phyloP scores from a whole-genome alignment of 83 land plant genomes.

The Diphasiastrum complanatum region DNA sequence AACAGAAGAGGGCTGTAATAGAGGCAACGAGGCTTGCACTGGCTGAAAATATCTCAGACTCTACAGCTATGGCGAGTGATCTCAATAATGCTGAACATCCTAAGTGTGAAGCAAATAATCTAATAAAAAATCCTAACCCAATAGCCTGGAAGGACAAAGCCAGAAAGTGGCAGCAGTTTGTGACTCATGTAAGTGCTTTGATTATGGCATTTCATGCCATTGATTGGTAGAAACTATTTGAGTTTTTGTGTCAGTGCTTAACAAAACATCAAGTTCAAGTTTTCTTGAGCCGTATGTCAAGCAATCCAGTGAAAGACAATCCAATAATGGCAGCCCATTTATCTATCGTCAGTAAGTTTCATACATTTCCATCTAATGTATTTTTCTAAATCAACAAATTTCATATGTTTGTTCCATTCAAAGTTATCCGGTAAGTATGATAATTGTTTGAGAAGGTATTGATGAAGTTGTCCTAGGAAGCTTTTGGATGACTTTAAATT shows the following conservation, averaged over 20 bases:
- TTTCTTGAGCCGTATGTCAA: too few relatives aligned
- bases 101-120: conserved; percentile 13
- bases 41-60: conserved; percentile 7
- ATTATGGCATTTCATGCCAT: background rate
- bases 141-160: conserved; percentile 65
- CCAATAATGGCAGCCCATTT: too few relatives aligned
- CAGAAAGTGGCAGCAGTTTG: conserved; percentile 88
- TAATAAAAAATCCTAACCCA: conserved; percentile 20
- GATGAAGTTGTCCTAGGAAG: too few relatives aligned
- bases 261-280: too few relatives aligned
- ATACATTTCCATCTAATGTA: too few relatives aligned
- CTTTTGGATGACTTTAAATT: too few relatives aligned
- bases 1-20: conserved; percentile 80
- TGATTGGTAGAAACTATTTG: conserved; percentile 1
- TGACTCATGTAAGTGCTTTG: conserved; percentile 49
- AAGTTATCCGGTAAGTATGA: too few relatives aligned
- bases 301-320: too few relatives aligned
- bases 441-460: too few relatives aligned
- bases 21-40: conserved; percentile 60
- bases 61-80: background rate
- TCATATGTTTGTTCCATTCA: too few relatives aligned
- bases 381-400: too few relatives aligned
- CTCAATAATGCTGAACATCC: background rate
- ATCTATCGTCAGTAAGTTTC: too few relatives aligned
- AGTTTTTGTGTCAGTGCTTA: background rate